These are phyloP conservation scores for Boletus calvinii DNA, from an alignment of 1,284 basidiomycete genomes.

Conservation along the genomic window DNA sequence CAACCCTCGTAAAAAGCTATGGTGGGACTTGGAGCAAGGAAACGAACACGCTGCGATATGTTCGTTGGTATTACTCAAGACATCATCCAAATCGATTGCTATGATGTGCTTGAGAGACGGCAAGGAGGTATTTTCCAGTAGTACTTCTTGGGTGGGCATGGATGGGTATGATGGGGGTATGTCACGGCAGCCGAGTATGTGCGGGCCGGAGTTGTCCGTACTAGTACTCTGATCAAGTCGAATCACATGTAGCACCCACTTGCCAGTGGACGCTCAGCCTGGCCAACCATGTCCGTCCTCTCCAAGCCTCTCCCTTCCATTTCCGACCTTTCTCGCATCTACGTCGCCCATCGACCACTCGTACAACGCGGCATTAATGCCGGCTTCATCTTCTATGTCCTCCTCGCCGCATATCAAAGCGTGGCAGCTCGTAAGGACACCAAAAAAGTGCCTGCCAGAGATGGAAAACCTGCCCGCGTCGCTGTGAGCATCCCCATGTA, in stretches of 20 bases:
- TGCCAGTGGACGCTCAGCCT: too few species aligned
- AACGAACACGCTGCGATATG: conserved; percentile 64
- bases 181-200: too few species aligned
- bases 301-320: conserved; percentile 29
- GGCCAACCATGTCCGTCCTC: conserved; percentile 20
- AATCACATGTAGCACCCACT: conserved; percentile 11
- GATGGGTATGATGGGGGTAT: conserved; percentile 9
- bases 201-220: background rate
- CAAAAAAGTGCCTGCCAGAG: conserved; percentile 31
- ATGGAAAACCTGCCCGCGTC: conserved; percentile 53
- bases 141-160: background rate
- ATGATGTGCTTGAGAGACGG: conserved; percentile 45
- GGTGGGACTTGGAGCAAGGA: background rate
- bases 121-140: background rate
- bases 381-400: conserved; percentile 62
- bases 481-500: conserved; percentile 52
- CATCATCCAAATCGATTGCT: conserved; percentile 78
- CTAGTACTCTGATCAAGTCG: background rate
- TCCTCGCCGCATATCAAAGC: conserved; percentile 56
- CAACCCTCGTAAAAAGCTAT: conserved; percentile 1
- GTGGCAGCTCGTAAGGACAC: conserved; percentile 43
- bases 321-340: conserved; percentile 47
- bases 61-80: conserved; percentile 68
- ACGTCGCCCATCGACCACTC: conserved; percentile 61
- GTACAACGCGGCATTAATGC: conserved; percentile 69